Base-by-base conservation (phyloP, 148 eudicot genomes). In the Beta vulgaris region DNA sequence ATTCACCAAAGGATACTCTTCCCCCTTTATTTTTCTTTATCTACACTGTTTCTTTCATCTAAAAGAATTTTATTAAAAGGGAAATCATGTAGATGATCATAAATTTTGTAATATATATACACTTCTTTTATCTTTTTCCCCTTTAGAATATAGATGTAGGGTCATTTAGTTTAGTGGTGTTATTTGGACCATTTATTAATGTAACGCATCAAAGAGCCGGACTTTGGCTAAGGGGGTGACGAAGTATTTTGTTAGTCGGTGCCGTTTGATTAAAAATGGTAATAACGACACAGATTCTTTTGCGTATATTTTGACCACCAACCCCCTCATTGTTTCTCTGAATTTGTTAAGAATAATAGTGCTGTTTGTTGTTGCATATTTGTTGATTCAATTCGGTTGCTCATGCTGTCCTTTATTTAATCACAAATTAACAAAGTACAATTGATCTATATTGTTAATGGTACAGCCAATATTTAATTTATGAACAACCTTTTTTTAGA, bases 251-350 rank as follows among this genome's bases (percentile, higher is more conserved):
- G 6, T 43, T 32, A 59, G 74, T 76, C 79, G 79, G 79, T 76
- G 79, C 73, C 68, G 58, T 25, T 25, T 44, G 26, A n/a, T 19
- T 16, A n/a, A 35, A 14, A 25, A 49, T 75, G 35, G 49, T 53
- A 5, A 12, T 7, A 39, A 68, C 34, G 68, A 48, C 46, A 9
- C 15, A 26, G 34, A n/a, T n/a, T n/a, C n/a, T 9, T 39, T 76
- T 43, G 11, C 19, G 26, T 51, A 14, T 76, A 43, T 32, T 76
- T 76, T 76, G 73, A 76, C 79, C 58, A 72, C 46, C 66, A 25
- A 28, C 51, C 18, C 15, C 15, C 31, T 58, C 35, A 3, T 26
- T 29, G 16, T 26, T 40, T 37, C 28, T 40, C 54, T 53, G 8
- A 53, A 53, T 71, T 46, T 53, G 34, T 54, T 34, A 53, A 25